Conservation (phyloP, 2,329 filamentous ascomycete species). For the Ophiocordyceps sinensis region DNA sequence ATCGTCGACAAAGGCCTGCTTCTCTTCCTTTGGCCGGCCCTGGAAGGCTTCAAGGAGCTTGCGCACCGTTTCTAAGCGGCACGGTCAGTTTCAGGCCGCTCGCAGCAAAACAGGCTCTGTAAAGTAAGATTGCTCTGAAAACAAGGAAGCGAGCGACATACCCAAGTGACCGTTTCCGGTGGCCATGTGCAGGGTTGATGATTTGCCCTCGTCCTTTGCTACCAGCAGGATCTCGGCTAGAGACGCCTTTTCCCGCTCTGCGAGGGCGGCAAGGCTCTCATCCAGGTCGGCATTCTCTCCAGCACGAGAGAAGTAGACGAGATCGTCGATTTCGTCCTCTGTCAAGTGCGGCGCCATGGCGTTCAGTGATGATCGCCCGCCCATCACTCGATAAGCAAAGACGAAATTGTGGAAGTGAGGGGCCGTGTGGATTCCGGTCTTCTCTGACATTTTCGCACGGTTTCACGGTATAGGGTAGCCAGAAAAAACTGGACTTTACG, state of each 20-base stretch:
- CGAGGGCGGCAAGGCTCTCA: slow-evolving; percentile 40
- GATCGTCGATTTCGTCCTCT: slow-evolving; percentile 77
- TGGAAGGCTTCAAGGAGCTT: slow-evolving; percentile 28
- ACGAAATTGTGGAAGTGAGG: background rate
- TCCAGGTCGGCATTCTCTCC: slow-evolving; percentile 62
- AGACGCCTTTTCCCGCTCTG: slow-evolving; percentile 43
- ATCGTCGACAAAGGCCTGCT: slow-evolving; percentile 45
- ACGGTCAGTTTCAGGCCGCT: background rate
- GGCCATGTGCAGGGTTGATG: slow-evolving; percentile 82
- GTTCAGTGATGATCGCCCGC: background rate
- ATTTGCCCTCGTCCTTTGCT: slow-evolving; percentile 60
- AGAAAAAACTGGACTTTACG: no score
- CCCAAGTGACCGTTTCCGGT: slow-evolving; percentile 78
- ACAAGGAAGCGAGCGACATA: slow-evolving; percentile 23
- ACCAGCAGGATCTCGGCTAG: slow-evolving; percentile 51
- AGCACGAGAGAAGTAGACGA: slow-evolving; percentile 72
- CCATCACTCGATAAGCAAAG: background rate
- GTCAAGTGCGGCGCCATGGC: slow-evolving; percentile 40
- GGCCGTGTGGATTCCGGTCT: background rate
- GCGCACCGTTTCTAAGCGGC: slow-evolving; percentile 26
- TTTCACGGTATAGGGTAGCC: background rate
- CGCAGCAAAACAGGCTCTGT: background rate
- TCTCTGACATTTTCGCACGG: background rate
- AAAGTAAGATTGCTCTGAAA: background rate
- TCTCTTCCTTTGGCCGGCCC: slow-evolving; percentile 22